A percentile compares a stretch with the other conserved stretches of the same genome.
These are phyloP conservation scores for Corinectria fuckeliana DNA, from an alignment of 2,329 filamentous ascomycete genomes.

Conservation along the genomic window DNA sequence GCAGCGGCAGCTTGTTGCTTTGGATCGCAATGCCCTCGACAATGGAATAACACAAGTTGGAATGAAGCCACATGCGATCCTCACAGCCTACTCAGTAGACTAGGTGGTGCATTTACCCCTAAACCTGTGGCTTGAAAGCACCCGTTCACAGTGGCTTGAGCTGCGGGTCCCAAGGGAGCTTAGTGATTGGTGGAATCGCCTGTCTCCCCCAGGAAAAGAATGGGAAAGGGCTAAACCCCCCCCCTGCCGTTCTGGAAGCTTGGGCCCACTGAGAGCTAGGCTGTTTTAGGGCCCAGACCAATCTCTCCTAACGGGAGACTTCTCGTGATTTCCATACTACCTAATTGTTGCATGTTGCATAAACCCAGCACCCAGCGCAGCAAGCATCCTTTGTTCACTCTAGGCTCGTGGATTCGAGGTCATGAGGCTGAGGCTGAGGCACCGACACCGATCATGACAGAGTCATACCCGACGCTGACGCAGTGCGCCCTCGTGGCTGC, in stretches of 20 bases:
- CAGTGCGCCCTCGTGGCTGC: conserved; percentile 88
- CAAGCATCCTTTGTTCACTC: background rate
- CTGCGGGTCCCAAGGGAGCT: background rate
- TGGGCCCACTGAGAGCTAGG: conserved; percentile 1
- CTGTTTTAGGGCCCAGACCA: background rate
- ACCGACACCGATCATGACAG: conserved; percentile 65
- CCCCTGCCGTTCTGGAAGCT: conserved; percentile 13
- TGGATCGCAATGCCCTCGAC: background rate
- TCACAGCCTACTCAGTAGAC: conserved; percentile 17
- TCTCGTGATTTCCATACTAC: too few species aligned
- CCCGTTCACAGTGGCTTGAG: conserved; percentile 1
- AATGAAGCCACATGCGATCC: conserved; percentile 8
- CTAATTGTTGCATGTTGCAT: too few species aligned
- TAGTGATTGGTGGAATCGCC: conserved; percentile 3
- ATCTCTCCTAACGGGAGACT: conserved; percentile 7
- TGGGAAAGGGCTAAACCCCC: background rate
- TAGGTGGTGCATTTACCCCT: background rate
- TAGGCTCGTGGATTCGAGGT: conserved; percentile 19
- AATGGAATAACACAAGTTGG: background rate
- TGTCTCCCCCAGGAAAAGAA: conserved; percentile 6
- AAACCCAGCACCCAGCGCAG: conserved; percentile 1
- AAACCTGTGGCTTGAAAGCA: conserved; percentile 12
- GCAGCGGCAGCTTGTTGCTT: too few species aligned
- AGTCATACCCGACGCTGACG: conserved; percentile 83
- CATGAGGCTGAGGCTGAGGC: conserved; percentile 32